A percentile compares a stretch with the other conserved stretches of the same genome.
Evolutionary conservation across 23 red algal species (phyloP).

Genomic region (Chondrus crispus): DNA sequence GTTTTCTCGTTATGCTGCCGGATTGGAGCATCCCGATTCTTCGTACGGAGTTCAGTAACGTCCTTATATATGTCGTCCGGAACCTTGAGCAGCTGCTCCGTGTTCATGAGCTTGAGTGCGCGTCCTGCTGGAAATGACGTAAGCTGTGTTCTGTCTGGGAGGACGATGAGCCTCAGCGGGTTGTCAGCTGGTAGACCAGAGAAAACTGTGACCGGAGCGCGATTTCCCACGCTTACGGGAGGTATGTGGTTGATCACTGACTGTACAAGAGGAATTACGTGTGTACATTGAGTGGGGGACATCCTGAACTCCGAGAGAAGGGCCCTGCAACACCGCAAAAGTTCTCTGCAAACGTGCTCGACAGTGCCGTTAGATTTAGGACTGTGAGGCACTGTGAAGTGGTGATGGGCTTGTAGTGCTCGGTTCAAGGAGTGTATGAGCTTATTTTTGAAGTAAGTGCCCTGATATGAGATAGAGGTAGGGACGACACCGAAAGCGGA

Average conservation of each 20-base stretch:
- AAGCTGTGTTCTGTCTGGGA: not conserved
- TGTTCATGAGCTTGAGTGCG: not conserved
- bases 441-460: not conserved
- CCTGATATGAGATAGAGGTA: not conserved
- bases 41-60: not conserved
- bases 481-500: not conserved
- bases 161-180: not conserved
- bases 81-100: not conserved
- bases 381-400: not conserved
- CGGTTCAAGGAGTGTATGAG: not conserved
- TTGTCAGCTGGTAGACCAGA: not conserved
- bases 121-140: not conserved
- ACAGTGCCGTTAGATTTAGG: not conserved
- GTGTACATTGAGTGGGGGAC: not conserved
- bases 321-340: not conserved
- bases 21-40: not conserved
- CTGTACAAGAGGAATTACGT: not conserved
- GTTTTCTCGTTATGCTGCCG: not conserved
- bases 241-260: not conserved
- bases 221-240: not conserved
- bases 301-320: not conserved
- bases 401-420: not conserved
- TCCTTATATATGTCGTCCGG: not conserved
- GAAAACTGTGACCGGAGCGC: not conserved
- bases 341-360: not conserved